phyloP scores from a whole-genome alignment of 192 early-diverging fungal genomes.

The Neocallimastix lanati region DNA sequence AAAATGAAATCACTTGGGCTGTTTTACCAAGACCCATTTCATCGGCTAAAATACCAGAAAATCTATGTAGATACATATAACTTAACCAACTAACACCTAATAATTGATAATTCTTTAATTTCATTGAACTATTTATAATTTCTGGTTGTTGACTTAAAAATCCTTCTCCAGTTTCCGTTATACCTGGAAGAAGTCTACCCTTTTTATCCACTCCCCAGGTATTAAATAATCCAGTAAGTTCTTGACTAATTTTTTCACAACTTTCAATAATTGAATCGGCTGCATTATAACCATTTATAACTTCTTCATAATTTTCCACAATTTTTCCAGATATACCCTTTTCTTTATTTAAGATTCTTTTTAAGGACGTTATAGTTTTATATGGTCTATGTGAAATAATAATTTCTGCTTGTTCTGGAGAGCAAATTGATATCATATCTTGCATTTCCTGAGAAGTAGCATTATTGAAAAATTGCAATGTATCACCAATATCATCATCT shows the following conservation, averaged over 20 bases:
- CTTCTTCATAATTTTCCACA: conserved; percentile 25
- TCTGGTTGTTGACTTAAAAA: conserved; percentile 35
- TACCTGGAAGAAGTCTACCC: conserved; percentile 1
- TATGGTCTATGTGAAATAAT: conserved; percentile 18
- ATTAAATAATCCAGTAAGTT: conserved; percentile 21
- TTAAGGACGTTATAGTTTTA: conserved; percentile 21
- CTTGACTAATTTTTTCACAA: conserved; percentile 33
- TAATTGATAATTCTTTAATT: conserved; percentile 69
- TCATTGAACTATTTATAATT: conserved; percentile 34
- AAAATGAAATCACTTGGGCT: conserved; percentile 69
- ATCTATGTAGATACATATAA: conserved; percentile 43
- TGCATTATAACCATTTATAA: conserved; percentile 40
- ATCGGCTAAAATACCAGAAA: conserved; percentile 54
- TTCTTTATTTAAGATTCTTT: conserved; percentile 22
- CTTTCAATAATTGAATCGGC: conserved; percentile 36
- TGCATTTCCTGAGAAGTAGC: conserved; percentile 11
- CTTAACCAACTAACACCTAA: conserved; percentile 73
- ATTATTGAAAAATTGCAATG: conserved; percentile 15
- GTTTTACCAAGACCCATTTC: conserved; percentile 89
- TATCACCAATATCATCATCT: conserved; percentile 3
- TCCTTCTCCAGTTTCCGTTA: background rate
- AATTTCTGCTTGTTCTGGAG: conserved; percentile 19
- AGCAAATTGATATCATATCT: conserved; percentile 12
- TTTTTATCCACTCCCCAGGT: conserved; percentile 21
- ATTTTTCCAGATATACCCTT: conserved; percentile 28